These are phyloP conservation scores for Didymella exigua DNA, from an alignment of 2,329 filamentous ascomycete genomes.

Conservation along the genomic window DNA sequence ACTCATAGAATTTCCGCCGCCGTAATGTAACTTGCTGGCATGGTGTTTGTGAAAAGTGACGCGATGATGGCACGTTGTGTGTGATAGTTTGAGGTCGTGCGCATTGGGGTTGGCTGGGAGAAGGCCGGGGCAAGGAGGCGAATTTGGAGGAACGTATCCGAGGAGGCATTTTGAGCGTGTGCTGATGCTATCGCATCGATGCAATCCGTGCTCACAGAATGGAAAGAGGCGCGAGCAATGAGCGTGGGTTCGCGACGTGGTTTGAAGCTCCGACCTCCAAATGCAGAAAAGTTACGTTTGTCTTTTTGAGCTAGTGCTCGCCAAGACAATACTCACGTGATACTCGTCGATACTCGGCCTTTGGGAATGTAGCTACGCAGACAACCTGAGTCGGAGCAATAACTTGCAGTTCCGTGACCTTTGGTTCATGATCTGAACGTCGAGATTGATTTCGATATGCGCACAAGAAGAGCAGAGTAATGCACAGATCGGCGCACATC, in stretches of 20 bases:
- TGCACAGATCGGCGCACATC: slow-evolving; percentile 23
- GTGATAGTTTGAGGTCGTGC: slow-evolving; percentile 32
- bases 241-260: slow-evolving; percentile 19
- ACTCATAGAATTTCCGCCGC: slow-evolving; percentile 62
- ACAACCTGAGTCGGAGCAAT: neutral
- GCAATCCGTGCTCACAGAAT: slow-evolving; percentile 14
- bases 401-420: neutral
- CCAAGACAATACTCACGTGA: slow-evolving; percentile 20
- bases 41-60: slow-evolving; percentile 47
- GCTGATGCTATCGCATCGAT: slow-evolving; percentile 40
- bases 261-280: slow-evolving; percentile 19
- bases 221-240: slow-evolving; percentile 10
- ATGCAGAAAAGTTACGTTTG: slow-evolving; percentile 32
- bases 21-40: slow-evolving; percentile 54
- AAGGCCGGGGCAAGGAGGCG: slow-evolving; percentile 26
- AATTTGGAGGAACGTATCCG: slow-evolving; percentile 41
- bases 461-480: neutral
- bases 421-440: neutral
- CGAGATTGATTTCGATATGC: neutral
- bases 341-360: neutral
- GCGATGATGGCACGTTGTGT: slow-evolving; percentile 31
- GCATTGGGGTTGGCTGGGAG: slow-evolving; percentile 24
- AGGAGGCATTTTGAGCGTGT: slow-evolving; percentile 38
- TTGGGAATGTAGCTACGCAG: neutral
- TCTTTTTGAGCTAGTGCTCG: slow-evolving; percentile 18